Conservation (phyloP, 345 rosid species). For the Murraya koenigii region DNA sequence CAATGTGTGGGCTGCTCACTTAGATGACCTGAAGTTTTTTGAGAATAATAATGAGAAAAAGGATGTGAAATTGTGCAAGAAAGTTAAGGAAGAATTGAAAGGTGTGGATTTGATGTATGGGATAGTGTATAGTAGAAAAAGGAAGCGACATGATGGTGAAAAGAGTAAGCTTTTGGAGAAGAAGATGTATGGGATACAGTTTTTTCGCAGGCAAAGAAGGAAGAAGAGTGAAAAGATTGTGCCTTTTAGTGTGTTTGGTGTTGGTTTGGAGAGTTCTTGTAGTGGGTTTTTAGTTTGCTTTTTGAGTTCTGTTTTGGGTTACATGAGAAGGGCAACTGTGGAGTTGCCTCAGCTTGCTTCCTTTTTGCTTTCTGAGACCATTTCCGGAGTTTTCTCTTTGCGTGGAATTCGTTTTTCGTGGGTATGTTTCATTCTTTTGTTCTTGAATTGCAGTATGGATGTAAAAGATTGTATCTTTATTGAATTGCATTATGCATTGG, state of each 20-base stretch:
- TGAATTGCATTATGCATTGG: neutral
- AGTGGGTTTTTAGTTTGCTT: conserved; percentile 35
- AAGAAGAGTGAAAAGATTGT: conserved; percentile 18
- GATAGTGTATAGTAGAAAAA: conserved; percentile 67
- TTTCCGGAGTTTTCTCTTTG: conserved; percentile 43
- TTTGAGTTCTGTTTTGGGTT: conserved; percentile 51
- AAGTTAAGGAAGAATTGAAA: conserved; percentile 16
- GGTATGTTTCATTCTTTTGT: conserved; percentile 38
- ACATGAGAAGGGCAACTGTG: conserved; percentile 37
- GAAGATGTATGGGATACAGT: conserved; percentile 46
- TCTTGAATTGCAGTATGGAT: neutral
- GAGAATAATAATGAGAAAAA: neutral
- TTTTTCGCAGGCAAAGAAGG: conserved; percentile 51
- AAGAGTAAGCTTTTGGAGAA: conserved; percentile 19
- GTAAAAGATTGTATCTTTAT: neutral
- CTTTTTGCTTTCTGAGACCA: conserved; percentile 58
- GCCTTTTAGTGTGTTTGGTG: conserved; percentile 27
- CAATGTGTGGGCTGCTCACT: conserved; percentile 29
- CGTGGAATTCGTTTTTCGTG: conserved; percentile 51
- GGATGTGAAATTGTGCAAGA: conserved; percentile 18
- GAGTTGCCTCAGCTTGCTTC: conserved; percentile 46
- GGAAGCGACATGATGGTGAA: conserved; percentile 44
- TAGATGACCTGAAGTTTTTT: conserved; percentile 13
- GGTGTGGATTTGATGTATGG: conserved; percentile 56
- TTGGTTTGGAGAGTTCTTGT: conserved; percentile 30